Evolutionary conservation across 169 alveolate species (phyloP).

Genomic region (Plasmodium sp.): DNA sequence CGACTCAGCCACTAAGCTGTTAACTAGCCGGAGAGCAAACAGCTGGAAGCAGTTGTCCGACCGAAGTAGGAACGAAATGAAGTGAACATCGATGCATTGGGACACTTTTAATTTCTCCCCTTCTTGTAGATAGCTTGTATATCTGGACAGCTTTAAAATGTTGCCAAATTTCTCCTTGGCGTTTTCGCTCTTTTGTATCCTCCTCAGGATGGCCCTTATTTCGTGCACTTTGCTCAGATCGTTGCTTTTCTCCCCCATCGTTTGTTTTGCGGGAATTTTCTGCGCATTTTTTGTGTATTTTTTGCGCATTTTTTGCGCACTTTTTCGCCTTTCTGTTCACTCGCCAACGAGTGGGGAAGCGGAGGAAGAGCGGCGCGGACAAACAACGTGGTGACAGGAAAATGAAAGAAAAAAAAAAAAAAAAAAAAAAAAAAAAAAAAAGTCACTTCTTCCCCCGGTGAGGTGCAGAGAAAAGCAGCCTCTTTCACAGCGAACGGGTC

Average conservation of each 20-base stretch:
- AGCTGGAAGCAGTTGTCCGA: constrained; percentile 36
- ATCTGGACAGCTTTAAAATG: constrained; percentile 44
- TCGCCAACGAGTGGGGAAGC: neutral
- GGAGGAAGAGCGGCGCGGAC: neutral
- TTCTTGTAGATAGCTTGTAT: constrained; percentile 19
- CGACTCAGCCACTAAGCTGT: constrained; percentile 26
- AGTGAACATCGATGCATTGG: constrained; percentile 17
- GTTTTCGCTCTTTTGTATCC: constrained; percentile 52
- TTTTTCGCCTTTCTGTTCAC: neutral
- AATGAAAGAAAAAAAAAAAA: no score
- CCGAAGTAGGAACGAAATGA: constrained; percentile 58
- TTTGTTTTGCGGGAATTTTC: neutral
- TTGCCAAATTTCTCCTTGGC: constrained; percentile 46
- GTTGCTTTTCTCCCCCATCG: neutral
- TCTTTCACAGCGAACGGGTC: neutral
- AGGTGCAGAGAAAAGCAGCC: neutral
- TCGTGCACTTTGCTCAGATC: neutral
- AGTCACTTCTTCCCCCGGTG: neutral
- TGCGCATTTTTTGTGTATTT: no score
- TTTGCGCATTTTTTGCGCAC: neutral
- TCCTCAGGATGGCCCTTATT: constrained; percentile 44
- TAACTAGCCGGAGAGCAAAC: constrained; percentile 63
- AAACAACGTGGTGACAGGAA: neutral
- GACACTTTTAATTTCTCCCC: constrained; percentile 44
- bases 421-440: no score